Evolutionary conservation across 495 filamentous ascomycete genomes (phyloP), one percentile per base, ranked within the genome.

Genomic region (Aspergillus conjunctus): DNA sequence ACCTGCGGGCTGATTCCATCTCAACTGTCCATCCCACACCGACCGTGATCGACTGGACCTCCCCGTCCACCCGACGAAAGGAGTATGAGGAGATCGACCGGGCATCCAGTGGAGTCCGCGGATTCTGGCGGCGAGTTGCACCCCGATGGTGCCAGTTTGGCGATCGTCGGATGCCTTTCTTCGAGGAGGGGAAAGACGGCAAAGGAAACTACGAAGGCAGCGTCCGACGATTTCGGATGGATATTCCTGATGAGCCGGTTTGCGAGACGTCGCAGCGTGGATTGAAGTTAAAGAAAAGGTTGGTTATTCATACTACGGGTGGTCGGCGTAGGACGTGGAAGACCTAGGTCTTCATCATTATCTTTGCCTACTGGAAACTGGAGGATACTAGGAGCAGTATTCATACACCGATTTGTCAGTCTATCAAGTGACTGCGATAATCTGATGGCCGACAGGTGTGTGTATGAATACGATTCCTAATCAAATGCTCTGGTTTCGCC

Each of bases 1-100:
- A 64, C 20, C 3, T 31, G 20, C 54, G 67, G 45, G 61, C 61
- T n/a, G 64, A 65, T 18, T 65, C 67, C 15, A 31, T 68, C 2
- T 66, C 68, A 20, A 65, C 70, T n/a, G 67, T 73, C 32, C 62
- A 75, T 30, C 65, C 76, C 44, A 71, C 76, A 51, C 69, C 72
- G 15, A 81, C 79, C 17, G 72, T 79, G 4, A 81, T 81, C 60
- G 78, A 81, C 60, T 82, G 79, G 79, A 82, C 79, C 2, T 77
- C 77, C 0, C 68, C 73, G 9, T 73, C 76, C 14, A 81, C 79
- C 10, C 78, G 79, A 18, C 66, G 79, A 8, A 72, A 68, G 31
- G 78, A 82, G 56, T 82, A 82, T 46, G 70, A 79, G 48, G 76
- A 80, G 48, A 82, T 82, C 56, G 78, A 82, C 66, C 77, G 74